phyloP scores from a whole-genome alignment of 208 protist species.

The Trypanosoma grayi region DNA sequence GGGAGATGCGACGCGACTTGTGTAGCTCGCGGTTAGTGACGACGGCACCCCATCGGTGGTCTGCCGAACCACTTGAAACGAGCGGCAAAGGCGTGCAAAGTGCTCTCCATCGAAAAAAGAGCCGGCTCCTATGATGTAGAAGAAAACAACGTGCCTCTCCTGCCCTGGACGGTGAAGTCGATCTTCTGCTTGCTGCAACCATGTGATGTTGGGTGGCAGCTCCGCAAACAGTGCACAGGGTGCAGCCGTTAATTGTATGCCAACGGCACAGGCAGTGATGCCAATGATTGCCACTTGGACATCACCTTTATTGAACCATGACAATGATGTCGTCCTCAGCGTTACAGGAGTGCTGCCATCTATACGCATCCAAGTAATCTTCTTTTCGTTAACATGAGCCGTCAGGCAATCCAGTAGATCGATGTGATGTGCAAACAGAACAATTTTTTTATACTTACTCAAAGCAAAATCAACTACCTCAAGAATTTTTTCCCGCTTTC shows the following conservation, averaged over 20 bases:
- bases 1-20: background rate
- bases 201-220: constrained; percentile 69
- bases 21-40: constrained; percentile 22
- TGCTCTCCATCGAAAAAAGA: constrained; percentile 59
- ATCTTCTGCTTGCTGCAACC: constrained; percentile 85
- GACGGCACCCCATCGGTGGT: constrained; percentile 15
- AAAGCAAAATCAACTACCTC: constrained; percentile 60
- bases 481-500: constrained; percentile 51
- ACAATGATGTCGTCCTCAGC: constrained; percentile 34
- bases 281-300: constrained; percentile 61
- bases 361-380: constrained; percentile 47
- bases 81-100: constrained; percentile 50
- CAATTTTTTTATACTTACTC: constrained; percentile 52
- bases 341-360: constrained; percentile 48
- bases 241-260: constrained; percentile 66
- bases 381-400: constrained; percentile 22
- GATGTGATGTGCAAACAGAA: constrained; percentile 80
- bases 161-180: constrained; percentile 78
- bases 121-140: constrained; percentile 65
- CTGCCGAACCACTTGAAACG: constrained; percentile 21
- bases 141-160: constrained; percentile 38
- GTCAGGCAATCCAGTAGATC: constrained; percentile 49
- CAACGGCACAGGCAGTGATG: constrained; percentile 75
- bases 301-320: constrained; percentile 38
- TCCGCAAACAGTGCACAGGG: constrained; percentile 80